A percentile compares a stretch with the other conserved stretches of the same genome.
Conservation (phyloP, 1,284 basidiomycete species). For the Pyrrhoderma noxium region DNA sequence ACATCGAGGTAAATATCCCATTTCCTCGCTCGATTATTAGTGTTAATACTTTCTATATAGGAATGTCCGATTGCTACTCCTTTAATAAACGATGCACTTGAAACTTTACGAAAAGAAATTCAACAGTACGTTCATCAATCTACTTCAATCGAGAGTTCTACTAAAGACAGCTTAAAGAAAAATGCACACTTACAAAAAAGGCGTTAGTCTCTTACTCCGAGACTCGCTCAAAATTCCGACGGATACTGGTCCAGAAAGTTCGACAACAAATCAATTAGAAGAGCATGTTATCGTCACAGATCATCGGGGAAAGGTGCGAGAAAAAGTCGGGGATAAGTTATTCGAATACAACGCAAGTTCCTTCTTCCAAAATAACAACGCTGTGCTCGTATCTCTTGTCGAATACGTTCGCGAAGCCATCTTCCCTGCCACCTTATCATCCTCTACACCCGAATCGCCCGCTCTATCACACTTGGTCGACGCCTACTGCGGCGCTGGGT, state of each 20-base stretch:
- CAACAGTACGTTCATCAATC: slow-evolving; percentile 45
- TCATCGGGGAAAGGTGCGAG: slow-evolving; percentile 76
- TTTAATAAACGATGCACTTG: slow-evolving; percentile 69
- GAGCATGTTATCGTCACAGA: slow-evolving; percentile 77
- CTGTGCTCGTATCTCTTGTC: slow-evolving; percentile 79
- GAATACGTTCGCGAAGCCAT: slow-evolving; percentile 75
- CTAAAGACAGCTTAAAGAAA: slow-evolving; percentile 42
- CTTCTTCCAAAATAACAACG: slow-evolving; percentile 99
- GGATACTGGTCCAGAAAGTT: slow-evolving; percentile 18
- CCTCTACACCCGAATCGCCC: slow-evolving; percentile 27
- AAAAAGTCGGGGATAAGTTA: slow-evolving; percentile 72
- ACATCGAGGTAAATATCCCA: slow-evolving; percentile 74
- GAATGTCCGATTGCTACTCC: slow-evolving; percentile 92
- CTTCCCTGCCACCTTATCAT: slow-evolving; percentile 33
- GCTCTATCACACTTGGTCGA: slow-evolving; percentile 77
- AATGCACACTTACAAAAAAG: slow-evolving; percentile 77
- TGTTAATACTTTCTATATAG: slow-evolving; percentile 29
- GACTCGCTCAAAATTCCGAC: slow-evolving; percentile 59
- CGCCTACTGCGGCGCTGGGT: slow-evolving; percentile 86
- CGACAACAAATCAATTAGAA: slow-evolving; percentile 32
- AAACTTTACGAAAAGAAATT: slow-evolving; percentile 58
- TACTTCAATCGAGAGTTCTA: slow-evolving; percentile 2
- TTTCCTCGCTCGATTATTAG: slow-evolving; percentile 1
- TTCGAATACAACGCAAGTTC: slow-evolving; percentile 88
- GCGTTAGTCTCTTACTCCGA: slow-evolving; percentile 86